Conservation (phyloP, 176 grass and related monocot genomes). For the Urochloa ruziziensis region DNA sequence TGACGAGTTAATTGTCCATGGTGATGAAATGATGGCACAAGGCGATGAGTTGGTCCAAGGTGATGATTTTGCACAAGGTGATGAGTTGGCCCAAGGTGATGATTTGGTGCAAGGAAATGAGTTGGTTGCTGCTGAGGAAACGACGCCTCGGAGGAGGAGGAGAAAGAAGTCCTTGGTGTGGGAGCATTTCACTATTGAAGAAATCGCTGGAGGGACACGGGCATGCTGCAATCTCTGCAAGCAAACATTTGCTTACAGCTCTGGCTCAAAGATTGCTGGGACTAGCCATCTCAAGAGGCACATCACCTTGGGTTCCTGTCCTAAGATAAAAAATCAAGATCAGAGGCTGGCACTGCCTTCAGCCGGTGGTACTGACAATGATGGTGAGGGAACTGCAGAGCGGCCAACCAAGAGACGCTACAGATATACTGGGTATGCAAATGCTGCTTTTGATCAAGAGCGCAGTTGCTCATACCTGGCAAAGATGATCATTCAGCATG, state of each 20-base stretch:
- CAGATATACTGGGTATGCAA: slow-evolving; percentile 61
- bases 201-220: slow-evolving; percentile 48
- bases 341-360: slow-evolving; percentile 30
- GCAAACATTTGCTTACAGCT: slow-evolving; percentile 81
- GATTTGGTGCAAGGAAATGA: slow-evolving; percentile 39
- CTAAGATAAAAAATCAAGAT: slow-evolving; percentile 60
- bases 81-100: slow-evolving; percentile 31
- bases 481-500: slow-evolving; percentile 74
- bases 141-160: slow-evolving; percentile 41
- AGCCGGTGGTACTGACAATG: slow-evolving; percentile 41
- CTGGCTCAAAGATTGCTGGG: slow-evolving; percentile 73
- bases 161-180: slow-evolving; percentile 76
- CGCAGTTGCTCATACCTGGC: slow-evolving; percentile 54
- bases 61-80: slow-evolving; percentile 4
- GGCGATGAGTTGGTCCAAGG: slow-evolving; percentile 31
- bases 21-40: slow-evolving; percentile 5
- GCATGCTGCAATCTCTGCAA: slow-evolving; percentile 87
- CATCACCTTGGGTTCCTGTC: slow-evolving; percentile 68
- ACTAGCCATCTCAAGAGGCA: slow-evolving; percentile 90
- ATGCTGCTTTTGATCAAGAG: slow-evolving; percentile 78
- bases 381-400: slow-evolving; percentile 34
- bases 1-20: not conserved
- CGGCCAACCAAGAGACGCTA: slow-evolving; percentile 64
- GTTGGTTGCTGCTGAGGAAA: slow-evolving; percentile 16
- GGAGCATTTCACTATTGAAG: slow-evolving; percentile 78